A percentile compares a stretch with the other conserved stretches of the same genome.
Conservation (phyloP, 768 basidiomycete genomes). For the Trichaptum fuscoviolaceum region DNA sequence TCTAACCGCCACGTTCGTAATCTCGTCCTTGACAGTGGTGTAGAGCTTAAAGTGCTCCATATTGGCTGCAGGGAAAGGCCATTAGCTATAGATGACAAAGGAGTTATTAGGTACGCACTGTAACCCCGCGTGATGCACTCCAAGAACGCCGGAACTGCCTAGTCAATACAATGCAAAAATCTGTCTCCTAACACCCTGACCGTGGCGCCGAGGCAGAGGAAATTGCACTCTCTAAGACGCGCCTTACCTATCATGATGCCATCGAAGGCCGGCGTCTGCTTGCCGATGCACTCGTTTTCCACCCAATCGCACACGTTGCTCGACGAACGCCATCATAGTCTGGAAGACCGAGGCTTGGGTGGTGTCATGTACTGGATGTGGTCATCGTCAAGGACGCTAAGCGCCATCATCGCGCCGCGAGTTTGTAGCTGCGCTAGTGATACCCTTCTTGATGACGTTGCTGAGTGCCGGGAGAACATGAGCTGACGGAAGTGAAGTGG, state of each 20-base stretch:
- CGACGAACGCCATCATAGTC: constrained; percentile 88
- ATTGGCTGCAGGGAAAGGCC: constrained; percentile 33
- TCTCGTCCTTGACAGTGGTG: too few species aligned
- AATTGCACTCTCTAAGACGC: constrained; percentile 88
- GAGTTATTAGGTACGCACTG: constrained; percentile 16
- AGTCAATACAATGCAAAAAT: constrained; percentile 79
- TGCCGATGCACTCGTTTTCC: constrained; percentile 83
- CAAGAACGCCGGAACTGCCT: constrained; percentile 81
- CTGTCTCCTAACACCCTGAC: constrained; percentile 94
- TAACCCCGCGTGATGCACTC: constrained; percentile 73
- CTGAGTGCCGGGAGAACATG: constrained; percentile 96
- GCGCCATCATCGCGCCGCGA: constrained; percentile 90
- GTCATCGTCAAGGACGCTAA: constrained; percentile 94
- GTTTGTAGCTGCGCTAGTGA: constrained; percentile 69
- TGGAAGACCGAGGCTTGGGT: constrained; percentile 76
- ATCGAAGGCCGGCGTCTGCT: constrained; percentile 83
- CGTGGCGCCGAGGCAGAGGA: constrained; percentile 98
- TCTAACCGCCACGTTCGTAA: too few species aligned
- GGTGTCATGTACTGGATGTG: constrained; percentile 98
- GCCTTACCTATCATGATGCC: constrained; percentile 84
- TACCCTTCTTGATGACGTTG: constrained; percentile 76
- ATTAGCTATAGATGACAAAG: not conserved
- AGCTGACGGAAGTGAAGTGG: constrained; percentile 85
- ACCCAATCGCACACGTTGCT: constrained; percentile 90
- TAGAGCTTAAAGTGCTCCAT: constrained; percentile 50